Evolutionary conservation across 2,329 filamentous ascomycete species (phyloP), one percentile per base, ranked within the genome.

Genomic region (Akanthomyces muscarius): DNA sequence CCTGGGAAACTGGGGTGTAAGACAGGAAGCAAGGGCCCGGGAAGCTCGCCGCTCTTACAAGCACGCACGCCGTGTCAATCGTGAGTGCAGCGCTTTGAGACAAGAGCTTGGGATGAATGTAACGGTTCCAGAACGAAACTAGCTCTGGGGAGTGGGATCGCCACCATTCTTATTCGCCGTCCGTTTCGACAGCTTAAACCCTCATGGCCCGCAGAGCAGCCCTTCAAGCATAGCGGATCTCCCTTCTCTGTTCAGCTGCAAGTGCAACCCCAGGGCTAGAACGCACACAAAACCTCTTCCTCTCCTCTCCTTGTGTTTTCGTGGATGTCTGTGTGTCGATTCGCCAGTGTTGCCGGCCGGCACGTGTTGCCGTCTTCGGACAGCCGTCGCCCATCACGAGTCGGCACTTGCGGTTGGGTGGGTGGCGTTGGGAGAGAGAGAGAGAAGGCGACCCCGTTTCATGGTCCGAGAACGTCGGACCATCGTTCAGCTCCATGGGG

Each of bases 401-500:
- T 13, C 48, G 25, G 48, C 48, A 51, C 48, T 30, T 51, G 14
- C 11, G 14, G 33, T 36, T 11, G 33, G 8, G 47, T 23, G 25
- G 47, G 47, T 36, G 51, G 51, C 21, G 21, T 21, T 14, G 21
- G 23, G 45, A 18, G 33, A 36, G 33, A 36, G 33, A 11, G 6
- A 11, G 4, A 36, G 8, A 36, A 11, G 33, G 23, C 23, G 2
- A 4, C 36, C 21, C 52, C 36, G 21, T 55, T 55, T 23, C 16
- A 16, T 30, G 38, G 23, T 55, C 51, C 33, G 51, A 55, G 38
- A 55, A 55, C 16, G 53, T 55, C 53, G 53, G 53, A 30, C 53
- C 53, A 28, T 55, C 16, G 38, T 55, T 55, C 53, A 55, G 53
- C 53, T 55, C 5, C 23, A 55, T 55, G 53, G 53, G 38, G 38